Evolutionary conservation across 768 basidiomycete genomes (phyloP).

Genomic region (Paxillus involutus): DNA sequence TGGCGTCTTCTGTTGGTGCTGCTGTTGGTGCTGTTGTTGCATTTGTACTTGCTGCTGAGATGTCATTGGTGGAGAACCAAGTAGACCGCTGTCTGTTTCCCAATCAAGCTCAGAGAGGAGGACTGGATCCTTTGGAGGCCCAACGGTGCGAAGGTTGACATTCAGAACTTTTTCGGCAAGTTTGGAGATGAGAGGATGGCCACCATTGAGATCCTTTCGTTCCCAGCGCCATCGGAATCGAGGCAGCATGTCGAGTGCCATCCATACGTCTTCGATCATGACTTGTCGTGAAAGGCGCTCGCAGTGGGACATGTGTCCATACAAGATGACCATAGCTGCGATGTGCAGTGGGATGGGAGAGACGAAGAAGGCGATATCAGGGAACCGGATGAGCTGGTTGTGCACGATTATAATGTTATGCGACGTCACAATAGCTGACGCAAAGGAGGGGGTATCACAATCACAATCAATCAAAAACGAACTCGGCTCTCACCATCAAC

Average conservation of each 20-base stretch:
- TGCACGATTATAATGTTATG: conserved; percentile 88
- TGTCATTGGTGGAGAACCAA: conserved; percentile 23
- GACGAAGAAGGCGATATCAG: conserved; percentile 85
- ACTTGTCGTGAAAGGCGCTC: conserved; percentile 61
- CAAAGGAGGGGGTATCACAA: conserved; percentile 3
- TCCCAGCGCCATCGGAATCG: conserved; percentile 93
- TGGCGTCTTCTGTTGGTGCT: conserved; percentile 31
- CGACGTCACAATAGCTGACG: conserved; percentile 74
- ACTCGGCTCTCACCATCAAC: conserved; percentile 60
- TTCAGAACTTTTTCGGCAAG: conserved; percentile 81
- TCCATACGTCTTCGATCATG: conserved; percentile 81
- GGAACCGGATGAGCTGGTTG: conserved; percentile 79
- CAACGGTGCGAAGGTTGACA: conserved; percentile 63
- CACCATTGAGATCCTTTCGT: conserved; percentile 75
- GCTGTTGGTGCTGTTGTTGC: conserved; percentile 30
- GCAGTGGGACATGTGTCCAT: conserved; percentile 81
- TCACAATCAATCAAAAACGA: background rate
- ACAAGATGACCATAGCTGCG: conserved; percentile 88
- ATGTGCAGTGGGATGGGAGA: conserved; percentile 89
- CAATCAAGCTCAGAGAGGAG: conserved; percentile 45
- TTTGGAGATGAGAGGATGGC: conserved; percentile 81
- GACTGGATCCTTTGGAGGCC: conserved; percentile 37
- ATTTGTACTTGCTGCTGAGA: conserved; percentile 28
- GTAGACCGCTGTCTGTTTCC: conserved; percentile 39
- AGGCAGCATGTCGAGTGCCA: conserved; percentile 85